These are phyloP conservation scores for Pythium rishiriense DNA, from an alignment of 352 stramenopile genomes.

Conservation along the genomic window DNA sequence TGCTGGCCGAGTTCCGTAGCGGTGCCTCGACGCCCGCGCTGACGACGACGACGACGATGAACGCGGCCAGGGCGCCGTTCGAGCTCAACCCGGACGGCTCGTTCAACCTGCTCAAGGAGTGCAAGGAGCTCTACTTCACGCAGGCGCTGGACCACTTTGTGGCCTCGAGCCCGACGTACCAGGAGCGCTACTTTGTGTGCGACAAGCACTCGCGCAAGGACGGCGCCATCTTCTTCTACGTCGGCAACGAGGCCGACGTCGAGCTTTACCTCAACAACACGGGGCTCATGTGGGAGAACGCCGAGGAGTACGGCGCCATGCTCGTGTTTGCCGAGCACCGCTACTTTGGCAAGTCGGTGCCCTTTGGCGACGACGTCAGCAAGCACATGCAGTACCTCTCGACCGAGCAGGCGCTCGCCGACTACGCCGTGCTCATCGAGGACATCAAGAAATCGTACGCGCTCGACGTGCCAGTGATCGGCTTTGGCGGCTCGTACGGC, in stretches of 20 bases:
- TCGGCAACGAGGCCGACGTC: constrained; percentile 95
- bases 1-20: constrained; percentile 32
- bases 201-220: constrained; percentile 60
- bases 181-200: constrained; percentile 91
- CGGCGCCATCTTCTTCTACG: constrained; percentile 92
- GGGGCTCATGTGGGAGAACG: constrained; percentile 96
- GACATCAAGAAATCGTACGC: constrained; percentile 51
- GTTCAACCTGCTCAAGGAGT: constrained; percentile 53
- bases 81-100: constrained; percentile 41
- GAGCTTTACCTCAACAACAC: constrained; percentile 96
- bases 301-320: constrained; percentile 84
- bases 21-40: neutral
- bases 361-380: constrained; percentile 57
- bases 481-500: constrained; percentile 92
- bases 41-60: neutral
- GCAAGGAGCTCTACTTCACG: constrained; percentile 70
- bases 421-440: constrained; percentile 80
- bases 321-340: constrained; percentile 97
- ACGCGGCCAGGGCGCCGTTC: constrained; percentile 15
- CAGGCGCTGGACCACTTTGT: constrained; percentile 82
- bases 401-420: constrained; percentile 86
- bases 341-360: constrained; percentile 94
- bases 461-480: constrained; percentile 75
- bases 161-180: constrained; percentile 55
- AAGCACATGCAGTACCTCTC: constrained; percentile 79